These are phyloP conservation scores for Eleusine indica DNA, from an alignment of 176 grass and related monocot species.

Conservation along the genomic window DNA sequence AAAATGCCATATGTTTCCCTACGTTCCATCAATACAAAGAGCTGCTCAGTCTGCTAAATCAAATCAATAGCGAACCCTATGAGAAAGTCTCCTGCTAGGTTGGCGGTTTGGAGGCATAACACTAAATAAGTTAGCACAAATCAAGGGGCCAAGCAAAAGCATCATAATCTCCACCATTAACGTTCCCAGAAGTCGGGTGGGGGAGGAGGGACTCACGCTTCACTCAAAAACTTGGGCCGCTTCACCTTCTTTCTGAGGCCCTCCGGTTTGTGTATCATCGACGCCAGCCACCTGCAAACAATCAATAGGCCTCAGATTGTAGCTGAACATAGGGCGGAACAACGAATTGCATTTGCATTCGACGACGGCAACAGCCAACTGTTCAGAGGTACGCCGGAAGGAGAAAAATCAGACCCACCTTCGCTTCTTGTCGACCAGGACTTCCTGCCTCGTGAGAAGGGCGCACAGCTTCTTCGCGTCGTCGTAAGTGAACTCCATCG, in stretches of 20 bases:
- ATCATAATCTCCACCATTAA: not conserved
- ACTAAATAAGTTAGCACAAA: not conserved
- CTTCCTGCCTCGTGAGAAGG: conserved; percentile 34
- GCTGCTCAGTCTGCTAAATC: not conserved
- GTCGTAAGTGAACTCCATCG: conserved; percentile 42
- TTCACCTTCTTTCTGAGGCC: conserved; percentile 10
- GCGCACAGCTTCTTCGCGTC: conserved; percentile 36
- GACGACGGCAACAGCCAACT: not conserved
- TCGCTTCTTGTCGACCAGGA: conserved; percentile 39
- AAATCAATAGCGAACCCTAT: not conserved
- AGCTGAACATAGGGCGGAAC: not conserved
- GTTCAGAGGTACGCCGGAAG: not conserved
- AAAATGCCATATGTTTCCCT: too few species aligned
- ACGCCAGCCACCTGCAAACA: conserved; percentile 37
- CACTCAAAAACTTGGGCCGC: conserved; percentile 45
- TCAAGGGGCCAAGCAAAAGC: not conserved
- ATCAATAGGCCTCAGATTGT: not conserved
- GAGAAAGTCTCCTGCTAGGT: not conserved
- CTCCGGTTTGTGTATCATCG: conserved; percentile 9
- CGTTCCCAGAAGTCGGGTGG: not conserved
- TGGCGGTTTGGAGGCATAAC: not conserved
- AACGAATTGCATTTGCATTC: not conserved
- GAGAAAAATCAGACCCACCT: not conserved
- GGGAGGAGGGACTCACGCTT: conserved; percentile 8
- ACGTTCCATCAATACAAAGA: not conserved